phyloP scores from a whole-genome alignment of 371 early-diverging fungal genomes.

The Conidiobolus incongruus region DNA sequence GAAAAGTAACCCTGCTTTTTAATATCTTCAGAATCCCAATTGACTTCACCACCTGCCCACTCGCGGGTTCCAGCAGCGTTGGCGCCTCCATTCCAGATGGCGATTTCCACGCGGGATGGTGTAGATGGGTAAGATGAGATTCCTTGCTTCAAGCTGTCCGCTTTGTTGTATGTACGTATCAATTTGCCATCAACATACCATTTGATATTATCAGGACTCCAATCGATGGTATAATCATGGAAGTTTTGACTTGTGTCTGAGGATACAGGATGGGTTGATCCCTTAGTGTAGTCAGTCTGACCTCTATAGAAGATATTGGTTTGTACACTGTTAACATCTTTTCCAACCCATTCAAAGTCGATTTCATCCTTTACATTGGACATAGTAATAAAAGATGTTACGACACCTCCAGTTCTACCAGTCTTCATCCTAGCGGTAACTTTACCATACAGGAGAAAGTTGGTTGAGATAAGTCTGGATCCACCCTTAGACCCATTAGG shows the following conservation, averaged over 20 bases:
- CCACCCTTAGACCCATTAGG: not conserved
- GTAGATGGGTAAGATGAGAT: constrained; percentile 20
- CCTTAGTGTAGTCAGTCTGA: constrained; percentile 4
- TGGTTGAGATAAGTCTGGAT: not conserved
- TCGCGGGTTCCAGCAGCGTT: constrained; percentile 24
- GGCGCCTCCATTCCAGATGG: constrained; percentile 42
- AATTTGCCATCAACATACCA: constrained; percentile 22
- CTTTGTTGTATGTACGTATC: constrained; percentile 17
- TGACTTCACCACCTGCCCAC: constrained; percentile 38
- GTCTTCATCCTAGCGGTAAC: constrained; percentile 24
- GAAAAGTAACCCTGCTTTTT: constrained; percentile 4
- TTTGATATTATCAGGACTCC: constrained; percentile 10
- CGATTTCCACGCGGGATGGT: constrained; percentile 25
- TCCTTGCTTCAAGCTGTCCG: constrained; percentile 13
- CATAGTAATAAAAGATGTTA: constrained; percentile 31
- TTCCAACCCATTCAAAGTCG: constrained; percentile 44
- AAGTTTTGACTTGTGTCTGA: constrained; percentile 10
- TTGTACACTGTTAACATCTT: constrained; percentile 18
- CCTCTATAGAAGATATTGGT: constrained; percentile 35
- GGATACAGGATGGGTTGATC: constrained; percentile 1
- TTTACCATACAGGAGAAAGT: constrained; percentile 11
- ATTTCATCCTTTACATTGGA: constrained; percentile 24
- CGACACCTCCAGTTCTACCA: constrained; percentile 22
- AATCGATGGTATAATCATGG: constrained; percentile 21
- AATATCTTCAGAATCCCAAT: constrained; percentile 11